These are phyloP conservation scores for Paraurostyla sp. DNA, from an alignment of 73 alveolate species.

Conservation along the genomic window DNA sequence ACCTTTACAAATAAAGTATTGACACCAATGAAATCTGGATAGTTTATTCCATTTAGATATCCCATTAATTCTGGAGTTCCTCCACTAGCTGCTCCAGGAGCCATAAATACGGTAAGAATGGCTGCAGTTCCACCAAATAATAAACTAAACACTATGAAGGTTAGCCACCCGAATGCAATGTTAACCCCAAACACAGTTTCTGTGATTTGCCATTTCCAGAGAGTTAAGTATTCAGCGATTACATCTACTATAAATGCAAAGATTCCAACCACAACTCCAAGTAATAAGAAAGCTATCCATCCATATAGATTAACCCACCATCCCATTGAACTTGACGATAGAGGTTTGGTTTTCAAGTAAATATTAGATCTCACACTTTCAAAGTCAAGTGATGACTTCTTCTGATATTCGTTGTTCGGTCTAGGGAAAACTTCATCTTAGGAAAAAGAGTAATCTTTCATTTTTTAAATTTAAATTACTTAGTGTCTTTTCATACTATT, in stretches of 20 bases:
- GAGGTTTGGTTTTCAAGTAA: background rate
- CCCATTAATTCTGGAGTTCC: constrained; percentile 76
- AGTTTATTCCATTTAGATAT: constrained; percentile 66
- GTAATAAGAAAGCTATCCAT: constrained; percentile 53
- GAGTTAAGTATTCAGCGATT: constrained; percentile 25
- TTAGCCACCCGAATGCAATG: constrained; percentile 37
- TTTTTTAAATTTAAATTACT: too few species aligned
- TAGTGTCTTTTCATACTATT: too few species aligned
- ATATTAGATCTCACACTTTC: constrained; percentile 19
- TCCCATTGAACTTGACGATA: background rate
- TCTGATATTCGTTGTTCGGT: constrained; percentile 16
- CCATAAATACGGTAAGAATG: constrained; percentile 56
- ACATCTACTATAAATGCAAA: constrained; percentile 65
- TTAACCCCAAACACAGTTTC: constrained; percentile 30
- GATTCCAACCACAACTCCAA: constrained; percentile 59
- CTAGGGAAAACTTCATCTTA: too few species aligned
- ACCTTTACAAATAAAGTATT: constrained; percentile 63
- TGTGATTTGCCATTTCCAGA: constrained; percentile 52
- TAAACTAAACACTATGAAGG: constrained; percentile 18
- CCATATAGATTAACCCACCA: background rate
- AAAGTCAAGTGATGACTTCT: constrained; percentile 42
- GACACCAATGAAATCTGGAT: constrained; percentile 33
- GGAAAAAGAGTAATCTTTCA: too few species aligned
- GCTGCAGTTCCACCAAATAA: constrained; percentile 61
- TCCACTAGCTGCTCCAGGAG: constrained; percentile 72